Base-by-base conservation (phyloP, 495 filamentous ascomycete species). In the Penicillium pulvis region DNA sequence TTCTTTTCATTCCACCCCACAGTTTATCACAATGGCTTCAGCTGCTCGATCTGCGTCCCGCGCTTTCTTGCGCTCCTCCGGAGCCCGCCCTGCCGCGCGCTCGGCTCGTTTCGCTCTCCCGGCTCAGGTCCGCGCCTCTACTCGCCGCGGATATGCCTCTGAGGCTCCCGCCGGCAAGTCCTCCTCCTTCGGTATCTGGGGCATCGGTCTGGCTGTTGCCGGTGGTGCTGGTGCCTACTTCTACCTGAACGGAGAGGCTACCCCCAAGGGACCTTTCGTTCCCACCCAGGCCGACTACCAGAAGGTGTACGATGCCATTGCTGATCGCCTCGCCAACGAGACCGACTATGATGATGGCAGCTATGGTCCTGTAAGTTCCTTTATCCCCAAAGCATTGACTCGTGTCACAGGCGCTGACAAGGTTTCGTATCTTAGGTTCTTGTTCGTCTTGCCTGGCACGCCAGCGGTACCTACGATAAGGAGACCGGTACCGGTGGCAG, bases 321-420 rank as follows among this genome's bases (percentile, higher is more conserved):
- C 94, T 39, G 74, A 79, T 65, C 76, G 79, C 33, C 78, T 98
- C 46, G 87, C 92, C 73, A 89, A 96, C 76, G 85, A 94, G 66
- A 91, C 94, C 60, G 91, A 97, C 58, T 97, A 97, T 68, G 94
- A 97, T 71, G 93, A 98, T 75, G 94, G 94, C 63, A 92, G 88
- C 78, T 98, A 96, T 70, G 94, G 91, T 55, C 94, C 94, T 31
- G 93, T 83, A 75, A 70, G 79, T 71, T 35, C 11, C 2, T 42
- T 23, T n/a, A 7, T 35, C 49, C 53, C 23, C 58, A n/a, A 45
- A 11, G 20, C 28, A 17, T 26, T 14, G 19, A 31, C 7, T 33
- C 30, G 30, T 7, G 4, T 33, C 31, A 33, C 31, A 6, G 7
- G 12, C 16, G 47, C 46, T 30, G 46, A 49, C 26, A 10, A 17